Evolutionary conservation across 139 green algal species (phyloP), one percentile per base, ranked within the genome.

Genomic region (Edaphochlamys debaryana): DNA sequence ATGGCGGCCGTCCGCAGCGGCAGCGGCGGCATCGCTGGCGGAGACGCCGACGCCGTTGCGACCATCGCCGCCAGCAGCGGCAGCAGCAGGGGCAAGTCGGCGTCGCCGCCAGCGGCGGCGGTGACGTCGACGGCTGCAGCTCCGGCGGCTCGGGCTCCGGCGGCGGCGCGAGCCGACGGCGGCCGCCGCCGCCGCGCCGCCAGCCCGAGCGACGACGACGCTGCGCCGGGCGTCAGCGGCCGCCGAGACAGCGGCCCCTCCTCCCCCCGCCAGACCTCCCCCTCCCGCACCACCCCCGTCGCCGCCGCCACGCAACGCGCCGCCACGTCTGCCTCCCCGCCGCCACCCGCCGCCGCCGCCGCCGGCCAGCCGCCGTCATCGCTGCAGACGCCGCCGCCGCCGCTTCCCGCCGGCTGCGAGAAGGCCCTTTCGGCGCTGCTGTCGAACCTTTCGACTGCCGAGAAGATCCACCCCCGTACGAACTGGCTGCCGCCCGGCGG

Each of bases 161-260:
- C 45, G 45, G 45, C 45, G 45, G 45, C 45, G 45, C 45, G 45
- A n/a, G n/a, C n/a, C 29, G 38, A 58, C n/a, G n/a, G n/a, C n/a
- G n/a, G n/a, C 42, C 29, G 69, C 30, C 27, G 40, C 42, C 34
- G 27, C 25, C 40, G 15, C 0, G 48, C 45, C 20, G 70, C 30
- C 32, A 32, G 15, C 52, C 48, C 22, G 9, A 41, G 9, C 25
- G 45, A 41, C 3, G 70, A 78, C 37, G 70, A 45, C 42, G 50
- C 38, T 1, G 48, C 45, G 1, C 70, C 70, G 1, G 70, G 70
- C 34, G 48, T 78, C 70, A 78, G 70, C 48, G 70, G 70, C 70
- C 70, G 70, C 70, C 32, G 17, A 9, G 45, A 42, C 48, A 66
- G 45, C 48, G n/a, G n/a, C n/a, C n/a, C n/a, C n/a, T n/a, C n/a